phyloP scores from a whole-genome alignment of 1,284 basidiomycete genomes.

The Heterobasidion occidentale region DNA sequence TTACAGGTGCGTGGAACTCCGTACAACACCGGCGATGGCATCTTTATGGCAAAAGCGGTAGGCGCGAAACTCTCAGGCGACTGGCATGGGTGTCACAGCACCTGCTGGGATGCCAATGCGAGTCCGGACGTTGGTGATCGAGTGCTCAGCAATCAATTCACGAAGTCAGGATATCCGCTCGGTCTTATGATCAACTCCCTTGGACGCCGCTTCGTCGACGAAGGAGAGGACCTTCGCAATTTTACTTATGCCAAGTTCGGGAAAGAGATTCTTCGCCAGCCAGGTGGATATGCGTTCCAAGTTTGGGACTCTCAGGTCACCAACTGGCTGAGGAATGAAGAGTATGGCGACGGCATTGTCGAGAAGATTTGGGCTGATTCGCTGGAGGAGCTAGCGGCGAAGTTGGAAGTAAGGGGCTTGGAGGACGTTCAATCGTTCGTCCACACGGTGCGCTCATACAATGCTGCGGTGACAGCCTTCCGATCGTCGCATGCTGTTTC shows the following conservation, averaged over 20 bases:
- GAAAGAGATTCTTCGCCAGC: conserved; percentile 47
- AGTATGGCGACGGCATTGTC: conserved; percentile 54
- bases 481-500: conserved; percentile 24
- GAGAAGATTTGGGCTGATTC: conserved; percentile 41
- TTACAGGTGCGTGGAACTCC: conserved; percentile 58
- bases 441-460: conserved; percentile 40
- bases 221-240: conserved; percentile 63
- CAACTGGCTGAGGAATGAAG: conserved; percentile 43
- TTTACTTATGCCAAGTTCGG: conserved; percentile 68
- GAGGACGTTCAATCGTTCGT: conserved; percentile 33
- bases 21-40: conserved; percentile 58
- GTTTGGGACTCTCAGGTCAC: conserved; percentile 45
- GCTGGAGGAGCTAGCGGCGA: conserved; percentile 42
- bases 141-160: conserved; percentile 56
- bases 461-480: conserved; percentile 35
- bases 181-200: conserved; percentile 57
- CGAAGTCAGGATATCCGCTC: conserved; percentile 65
- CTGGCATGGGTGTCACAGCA: conserved; percentile 60
- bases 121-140: conserved; percentile 41
- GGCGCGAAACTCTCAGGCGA: conserved; percentile 54
- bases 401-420: conserved; percentile 38
- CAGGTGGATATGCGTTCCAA: conserved; percentile 53
- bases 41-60: conserved; percentile 38
- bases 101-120: conserved; percentile 64
- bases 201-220: conserved; percentile 58